Evolutionary conservation across 2,329 filamentous ascomycete genomes (phyloP).

Genomic region (Eutypella sp.): DNA sequence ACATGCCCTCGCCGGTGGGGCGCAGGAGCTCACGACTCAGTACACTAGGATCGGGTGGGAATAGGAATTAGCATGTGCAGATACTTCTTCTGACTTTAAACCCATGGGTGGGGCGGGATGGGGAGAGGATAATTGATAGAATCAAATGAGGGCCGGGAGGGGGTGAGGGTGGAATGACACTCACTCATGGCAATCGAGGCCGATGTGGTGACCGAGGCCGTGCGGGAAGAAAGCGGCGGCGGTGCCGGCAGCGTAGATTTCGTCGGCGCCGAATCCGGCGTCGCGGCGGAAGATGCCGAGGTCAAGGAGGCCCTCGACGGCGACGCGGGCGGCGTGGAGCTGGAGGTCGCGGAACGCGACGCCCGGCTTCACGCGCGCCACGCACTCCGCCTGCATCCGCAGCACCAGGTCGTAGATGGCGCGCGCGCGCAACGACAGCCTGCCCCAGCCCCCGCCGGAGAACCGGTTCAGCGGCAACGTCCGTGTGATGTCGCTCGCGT

Average conservation of each 20-base stretch:
- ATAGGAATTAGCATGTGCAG: no score
- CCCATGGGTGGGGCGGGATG: not conserved
- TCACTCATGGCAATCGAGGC: slow-evolving; percentile 58
- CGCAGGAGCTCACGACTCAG: slow-evolving; percentile 25
- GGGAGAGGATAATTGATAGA: not conserved
- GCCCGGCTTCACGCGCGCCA: slow-evolving; percentile 63
- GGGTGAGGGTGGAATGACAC: slow-evolving; percentile 5
- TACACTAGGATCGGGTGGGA: slow-evolving; percentile 13
- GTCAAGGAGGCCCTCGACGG: slow-evolving; percentile 62
- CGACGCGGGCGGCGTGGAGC: slow-evolving; percentile 65
- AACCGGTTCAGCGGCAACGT: slow-evolving; percentile 66
- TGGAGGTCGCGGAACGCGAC: slow-evolving; percentile 69
- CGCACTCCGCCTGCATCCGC: slow-evolving; percentile 74
- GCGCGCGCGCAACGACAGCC: slow-evolving; percentile 62
- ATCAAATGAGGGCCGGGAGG: slow-evolving; percentile 1
- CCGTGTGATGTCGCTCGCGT: slow-evolving; percentile 85
- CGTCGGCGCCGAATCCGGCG: slow-evolving; percentile 39
- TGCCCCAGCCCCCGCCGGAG: slow-evolving; percentile 18
- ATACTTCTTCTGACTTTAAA: no score
- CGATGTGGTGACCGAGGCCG: slow-evolving; percentile 60
- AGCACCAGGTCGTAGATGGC: slow-evolving; percentile 74
- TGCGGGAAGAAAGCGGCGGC: slow-evolving; percentile 62
- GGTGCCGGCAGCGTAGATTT: slow-evolving; percentile 49
- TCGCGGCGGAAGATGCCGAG: slow-evolving; percentile 69
- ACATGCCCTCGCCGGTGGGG: slow-evolving; percentile 24